Conservation (phyloP, 2,329 filamentous ascomycete genomes). For the Pyrenophora seminiperda region DNA sequence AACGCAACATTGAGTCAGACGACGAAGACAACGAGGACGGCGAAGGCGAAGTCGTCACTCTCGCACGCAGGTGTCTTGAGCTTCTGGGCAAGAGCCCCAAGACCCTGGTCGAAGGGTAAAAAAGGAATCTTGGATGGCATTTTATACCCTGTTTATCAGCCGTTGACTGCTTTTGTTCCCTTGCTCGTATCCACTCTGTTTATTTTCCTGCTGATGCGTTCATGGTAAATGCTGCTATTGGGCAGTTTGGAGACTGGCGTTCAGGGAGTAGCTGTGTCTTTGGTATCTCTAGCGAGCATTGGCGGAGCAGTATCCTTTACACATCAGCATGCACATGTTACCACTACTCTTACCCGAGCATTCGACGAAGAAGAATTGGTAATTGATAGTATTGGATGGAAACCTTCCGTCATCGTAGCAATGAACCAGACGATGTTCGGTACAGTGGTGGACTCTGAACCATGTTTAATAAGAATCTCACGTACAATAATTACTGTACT, state of each 20-base stretch:
- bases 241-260: conserved; percentile 34
- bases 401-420: conserved; percentile 8
- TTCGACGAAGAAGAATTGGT: conserved; percentile 26
- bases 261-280: conserved; percentile 33
- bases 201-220: conserved; percentile 34
- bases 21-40: conserved; percentile 87
- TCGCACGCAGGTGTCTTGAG: conserved; percentile 89
- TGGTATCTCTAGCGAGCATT: conserved; percentile 49
- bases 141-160: conserved; percentile 34
- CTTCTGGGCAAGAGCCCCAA: conserved; percentile 80
- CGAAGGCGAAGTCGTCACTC: conserved; percentile 87
- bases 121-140: conserved; percentile 28
- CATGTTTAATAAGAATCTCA: not conserved
- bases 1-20: conserved; percentile 84
- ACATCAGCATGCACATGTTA: conserved; percentile 42
- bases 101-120: conserved; percentile 77
- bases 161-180: conserved; percentile 19
- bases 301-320: conserved; percentile 43
- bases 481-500: no score
- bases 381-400: conserved; percentile 32
- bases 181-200: conserved; percentile 29
- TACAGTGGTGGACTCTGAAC: not conserved
- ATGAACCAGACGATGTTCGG: conserved; percentile 14
- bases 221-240: conserved; percentile 26
- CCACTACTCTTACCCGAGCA: conserved; percentile 18